A percentile compares a stretch with the other conserved stretches of the same genome.
These are phyloP conservation scores for Pythium volutum DNA, from an alignment of 352 stramenopile species.

Conservation along the genomic window DNA sequence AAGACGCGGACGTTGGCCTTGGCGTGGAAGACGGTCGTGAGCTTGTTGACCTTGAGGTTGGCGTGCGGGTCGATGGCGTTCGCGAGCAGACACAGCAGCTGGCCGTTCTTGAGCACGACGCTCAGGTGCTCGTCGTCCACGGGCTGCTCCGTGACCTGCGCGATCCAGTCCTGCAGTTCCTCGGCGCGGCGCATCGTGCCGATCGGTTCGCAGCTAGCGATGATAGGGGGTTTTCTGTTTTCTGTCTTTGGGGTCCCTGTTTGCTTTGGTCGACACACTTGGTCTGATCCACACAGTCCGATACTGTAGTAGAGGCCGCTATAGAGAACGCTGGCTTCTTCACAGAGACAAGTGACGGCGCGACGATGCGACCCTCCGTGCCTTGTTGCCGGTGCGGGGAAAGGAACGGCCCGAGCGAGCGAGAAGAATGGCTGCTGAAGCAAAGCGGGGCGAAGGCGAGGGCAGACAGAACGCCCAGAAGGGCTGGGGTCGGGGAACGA, in stretches of 20 bases:
- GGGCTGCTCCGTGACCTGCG: slow-evolving; percentile 65
- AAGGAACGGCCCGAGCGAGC: slow-evolving; percentile 6
- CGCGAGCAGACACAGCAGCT: slow-evolving; percentile 82
- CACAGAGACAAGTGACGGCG: background rate
- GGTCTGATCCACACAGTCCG: no score
- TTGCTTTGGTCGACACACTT: no score
- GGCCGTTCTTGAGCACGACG: slow-evolving; percentile 77
- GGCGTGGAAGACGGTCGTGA: slow-evolving; percentile 87
- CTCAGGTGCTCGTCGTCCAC: slow-evolving; percentile 78
- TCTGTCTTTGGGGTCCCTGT: background rate
- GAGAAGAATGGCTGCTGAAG: slow-evolving; percentile 1
- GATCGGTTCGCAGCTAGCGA: background rate
- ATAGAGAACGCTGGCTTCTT: background rate
- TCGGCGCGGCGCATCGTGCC: slow-evolving; percentile 58
- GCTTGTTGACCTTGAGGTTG: slow-evolving; percentile 82
- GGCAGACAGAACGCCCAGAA: no score
- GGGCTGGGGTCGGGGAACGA: slow-evolving; percentile 4
- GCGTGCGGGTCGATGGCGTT: slow-evolving; percentile 76
- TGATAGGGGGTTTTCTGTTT: background rate
- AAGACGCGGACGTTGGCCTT: slow-evolving; percentile 85
- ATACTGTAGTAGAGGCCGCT: no score
- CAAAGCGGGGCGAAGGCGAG: background rate
- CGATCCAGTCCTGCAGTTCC: slow-evolving; percentile 85
- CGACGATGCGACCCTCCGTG: background rate
- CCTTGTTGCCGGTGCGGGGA: background rate